Evolutionary conservation across 1,284 basidiomycete genomes (phyloP), one percentile per base, ranked within the genome.

Genomic region (Laetiporus sulphureus): DNA sequence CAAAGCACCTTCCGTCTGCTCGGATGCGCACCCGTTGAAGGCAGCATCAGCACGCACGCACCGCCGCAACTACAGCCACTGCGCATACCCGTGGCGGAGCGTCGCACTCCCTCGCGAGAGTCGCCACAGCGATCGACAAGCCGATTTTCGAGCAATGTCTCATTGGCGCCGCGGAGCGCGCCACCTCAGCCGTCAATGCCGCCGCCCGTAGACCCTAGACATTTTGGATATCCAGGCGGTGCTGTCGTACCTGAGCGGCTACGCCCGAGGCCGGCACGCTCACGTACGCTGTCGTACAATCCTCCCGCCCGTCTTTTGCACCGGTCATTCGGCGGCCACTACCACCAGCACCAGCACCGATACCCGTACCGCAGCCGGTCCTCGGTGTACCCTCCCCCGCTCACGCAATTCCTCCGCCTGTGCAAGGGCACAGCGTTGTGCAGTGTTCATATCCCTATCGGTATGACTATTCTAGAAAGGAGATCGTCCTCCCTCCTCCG

Each of bases 401-500:
- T 19, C 47, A 34, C 33, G 27, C 18, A 13, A 19, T 46, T 13
- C 32, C 36, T 24, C 35, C 36, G 13, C 12, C 38, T n/a, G 40
- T 39, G 3, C 46, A 20, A 6, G 36, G 41, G 15, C 23, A 42
- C 29, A 36, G 32, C 8, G 21, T 23, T 20, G 37, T 36, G 23
- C 46, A 53, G 37, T 36, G 42, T 10, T n/a, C n/a, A n/a, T 36
- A 41, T 10, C 39, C 45, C 27, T 56, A 57, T 46, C 42, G 38
- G 34, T 50, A 54, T 42, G 50, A 51, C 10, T 46, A 50, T 12
- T 38, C 48, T 16, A 41, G 35, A n/a, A 10, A 24, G 4, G 49
- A 59, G 36, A 50, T 58, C 36, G 49, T 54, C 12, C 51, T 62
- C 13, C 60, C 59, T 3, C 46, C 51, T 7, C 53, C 58, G 20